A percentile compares a stretch with the other conserved stretches of the same genome.
These are phyloP conservation scores for Hypoxylon cercidicola DNA, from an alignment of 495 filamentous ascomycete genomes.

Conservation along the genomic window DNA sequence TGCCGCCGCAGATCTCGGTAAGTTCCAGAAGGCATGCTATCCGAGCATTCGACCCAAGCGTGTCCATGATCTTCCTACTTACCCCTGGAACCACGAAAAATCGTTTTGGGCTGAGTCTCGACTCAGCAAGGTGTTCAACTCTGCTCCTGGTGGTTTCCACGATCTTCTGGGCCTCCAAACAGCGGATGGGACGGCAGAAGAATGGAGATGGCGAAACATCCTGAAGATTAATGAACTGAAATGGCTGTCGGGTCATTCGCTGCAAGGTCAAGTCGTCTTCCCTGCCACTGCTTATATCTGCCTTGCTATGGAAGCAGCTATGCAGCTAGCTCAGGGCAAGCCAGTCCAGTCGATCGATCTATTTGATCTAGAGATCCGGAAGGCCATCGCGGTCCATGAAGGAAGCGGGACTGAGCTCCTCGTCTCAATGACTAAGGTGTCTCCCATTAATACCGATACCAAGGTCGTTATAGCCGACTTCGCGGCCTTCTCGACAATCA, in stretches of 20 bases:
- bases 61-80: slow-evolving; percentile 56
- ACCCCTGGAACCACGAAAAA: slow-evolving; percentile 58
- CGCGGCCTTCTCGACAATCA: not conserved
- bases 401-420: slow-evolving; percentile 3
- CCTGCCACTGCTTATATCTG: slow-evolving; percentile 64
- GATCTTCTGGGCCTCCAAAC: slow-evolving; percentile 51
- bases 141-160: slow-evolving; percentile 39
- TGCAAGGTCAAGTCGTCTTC: slow-evolving; percentile 57
- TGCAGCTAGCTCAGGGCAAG: not conserved
- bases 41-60: slow-evolving; percentile 10
- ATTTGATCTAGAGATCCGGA: not conserved
- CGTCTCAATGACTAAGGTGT: not conserved
- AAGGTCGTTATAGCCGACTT: not conserved
- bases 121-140: slow-evolving; percentile 33
- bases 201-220: slow-evolving; percentile 55
- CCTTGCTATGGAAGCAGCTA: slow-evolving; percentile 57
- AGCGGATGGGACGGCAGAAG: slow-evolving; percentile 39
- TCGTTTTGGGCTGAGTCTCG: slow-evolving; percentile 59
- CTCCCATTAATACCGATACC: not conserved
- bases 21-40: not conserved
- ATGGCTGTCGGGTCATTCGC: slow-evolving; percentile 58
- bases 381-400: slow-evolving; percentile 1
- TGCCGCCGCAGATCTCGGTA: slow-evolving; percentile 27
- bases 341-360: slow-evolving; percentile 1
- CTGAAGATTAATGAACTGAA: slow-evolving; percentile 50